These are phyloP conservation scores for Nicotiana sylvestris DNA, from an alignment of 257 asterid species.

Conservation along the genomic window DNA sequence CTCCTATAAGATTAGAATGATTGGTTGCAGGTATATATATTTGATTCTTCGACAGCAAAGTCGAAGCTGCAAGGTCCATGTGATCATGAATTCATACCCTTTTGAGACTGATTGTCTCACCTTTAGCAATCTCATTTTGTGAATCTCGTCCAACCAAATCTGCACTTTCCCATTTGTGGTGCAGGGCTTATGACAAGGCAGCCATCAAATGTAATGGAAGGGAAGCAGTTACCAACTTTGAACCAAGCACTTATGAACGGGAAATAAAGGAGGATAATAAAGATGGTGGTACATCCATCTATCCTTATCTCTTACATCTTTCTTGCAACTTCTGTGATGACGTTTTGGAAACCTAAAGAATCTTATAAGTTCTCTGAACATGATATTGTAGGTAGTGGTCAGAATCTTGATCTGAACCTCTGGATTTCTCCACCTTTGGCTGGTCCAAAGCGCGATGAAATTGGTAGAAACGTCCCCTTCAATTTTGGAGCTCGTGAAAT, in stretches of 20 bases:
- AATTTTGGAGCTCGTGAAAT: constrained; percentile 30
- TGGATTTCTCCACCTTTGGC: constrained; percentile 63
- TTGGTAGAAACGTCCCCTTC: constrained; percentile 26
- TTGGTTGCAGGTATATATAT: constrained; percentile 42
- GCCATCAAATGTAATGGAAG: constrained; percentile 58
- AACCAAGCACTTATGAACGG: constrained; percentile 36
- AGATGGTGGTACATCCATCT: constrained; percentile 44
- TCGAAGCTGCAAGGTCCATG: constrained; percentile 40
- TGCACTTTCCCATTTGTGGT: constrained; percentile 26
- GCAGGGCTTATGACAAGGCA: constrained; percentile 79
- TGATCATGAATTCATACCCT: constrained; percentile 25
- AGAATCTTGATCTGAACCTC: constrained; percentile 84
- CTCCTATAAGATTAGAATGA: constrained; percentile 23
- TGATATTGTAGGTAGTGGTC: constrained; percentile 44
- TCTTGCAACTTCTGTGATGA: not conserved
- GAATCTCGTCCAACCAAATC: constrained; percentile 21
- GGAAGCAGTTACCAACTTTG: constrained; percentile 68
- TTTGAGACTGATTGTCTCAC: constrained; percentile 14
- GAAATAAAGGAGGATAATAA: constrained; percentile 32
- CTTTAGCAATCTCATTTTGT: constrained; percentile 13
- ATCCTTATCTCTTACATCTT: constrained; percentile 7
- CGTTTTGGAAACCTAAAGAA: not conserved
- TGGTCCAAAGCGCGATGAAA: constrained; percentile 28
- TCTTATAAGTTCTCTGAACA: not conserved
- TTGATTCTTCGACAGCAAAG: constrained; percentile 36